Base-by-base conservation (phyloP, 2,329 filamentous ascomycete species). In the Furcasterigmium sp. region DNA sequence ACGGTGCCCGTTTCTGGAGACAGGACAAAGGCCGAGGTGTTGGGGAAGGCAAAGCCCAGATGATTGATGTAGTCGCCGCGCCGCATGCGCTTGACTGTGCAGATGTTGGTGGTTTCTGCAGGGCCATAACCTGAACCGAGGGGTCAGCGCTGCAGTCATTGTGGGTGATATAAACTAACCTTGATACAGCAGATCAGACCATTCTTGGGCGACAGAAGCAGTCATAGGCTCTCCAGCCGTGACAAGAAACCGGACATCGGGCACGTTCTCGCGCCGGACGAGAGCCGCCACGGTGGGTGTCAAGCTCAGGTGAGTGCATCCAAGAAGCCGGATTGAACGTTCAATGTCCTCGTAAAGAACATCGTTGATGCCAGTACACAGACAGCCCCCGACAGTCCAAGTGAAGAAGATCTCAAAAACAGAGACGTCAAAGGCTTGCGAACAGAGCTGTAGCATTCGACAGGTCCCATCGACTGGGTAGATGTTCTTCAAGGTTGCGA, bases 371-470 rank as follows among this genome's bases (percentile, higher is more conserved):
- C 82, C 84, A 2, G 85, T 79, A 56, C 87, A 95, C 11, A 95
- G 69, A 47, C 84, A 85, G 69, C 91, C 87, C 4, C 88, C 88
- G 26, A 75, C 73, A 37, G 78, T 76, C 85, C 89, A 94, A 0
- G 88, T 72, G 53, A 88, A 94, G 59, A 95, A 91, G 13, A 94
- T 91, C 55, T 95, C 90, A 57, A 94, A 94, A 0, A 94, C 85
- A 1, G 88, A 94, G 2, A 94, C 82, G 56, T 94, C 87, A 56
- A 94, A 95, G 0, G 84, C 85, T 56, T 90, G 86, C 1, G 87
- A 91, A 56, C 86, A 94, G 3, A 86, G 80, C 61, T 95, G 90
- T 0, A 95, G 68, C 25, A 95, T 68, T n/a, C 81, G 76, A 1
- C 81, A 76, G 1, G 62, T 53, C 2, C 53, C 53, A 1, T 64